Evolutionary conservation across 768 basidiomycete species (phyloP).

Genomic region (Mycena maculata): DNA sequence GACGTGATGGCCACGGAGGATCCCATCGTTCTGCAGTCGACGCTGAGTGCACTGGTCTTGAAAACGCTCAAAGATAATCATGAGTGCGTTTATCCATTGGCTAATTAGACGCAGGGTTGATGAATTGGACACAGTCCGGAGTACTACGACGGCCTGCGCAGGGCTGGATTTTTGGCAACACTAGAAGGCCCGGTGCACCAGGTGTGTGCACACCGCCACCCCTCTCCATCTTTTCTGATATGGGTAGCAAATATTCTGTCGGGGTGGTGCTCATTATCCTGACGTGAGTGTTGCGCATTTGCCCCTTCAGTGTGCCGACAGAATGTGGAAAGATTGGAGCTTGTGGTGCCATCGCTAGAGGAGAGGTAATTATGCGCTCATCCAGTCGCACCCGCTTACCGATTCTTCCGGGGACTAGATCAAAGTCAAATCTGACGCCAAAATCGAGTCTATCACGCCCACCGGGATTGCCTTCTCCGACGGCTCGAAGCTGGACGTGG

Average conservation of each 20-base stretch:
- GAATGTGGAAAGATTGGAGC: conserved; percentile 24
- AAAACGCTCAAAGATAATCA: conserved; percentile 6
- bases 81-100: conserved; percentile 23
- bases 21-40: conserved; percentile 22
- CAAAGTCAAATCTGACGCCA: conserved; percentile 55
- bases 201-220: background rate
- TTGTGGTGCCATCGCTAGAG: conserved; percentile 20
- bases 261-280: conserved; percentile 63
- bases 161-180: conserved; percentile 27
- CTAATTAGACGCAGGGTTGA: background rate
- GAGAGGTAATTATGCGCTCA: conserved; percentile 44
- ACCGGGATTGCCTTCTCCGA: conserved; percentile 55
- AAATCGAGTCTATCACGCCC: conserved; percentile 53
- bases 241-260: conserved; percentile 32
- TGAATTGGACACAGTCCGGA: conserved; percentile 23
- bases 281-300: conserved; percentile 43
- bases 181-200: conserved; percentile 23
- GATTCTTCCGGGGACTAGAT: conserved; percentile 55
- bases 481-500: conserved; percentile 56
- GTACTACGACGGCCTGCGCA: conserved; percentile 26
- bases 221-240: background rate
- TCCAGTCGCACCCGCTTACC: conserved; percentile 20
- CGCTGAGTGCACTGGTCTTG: conserved; percentile 15
- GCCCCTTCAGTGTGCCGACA: background rate
- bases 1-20: conserved; percentile 31